A percentile compares a stretch with the other conserved stretches of the same genome.
Evolutionary conservation across 2,329 filamentous ascomycete species (phyloP).

Genomic region (Pseudogymnoascus sp.): DNA sequence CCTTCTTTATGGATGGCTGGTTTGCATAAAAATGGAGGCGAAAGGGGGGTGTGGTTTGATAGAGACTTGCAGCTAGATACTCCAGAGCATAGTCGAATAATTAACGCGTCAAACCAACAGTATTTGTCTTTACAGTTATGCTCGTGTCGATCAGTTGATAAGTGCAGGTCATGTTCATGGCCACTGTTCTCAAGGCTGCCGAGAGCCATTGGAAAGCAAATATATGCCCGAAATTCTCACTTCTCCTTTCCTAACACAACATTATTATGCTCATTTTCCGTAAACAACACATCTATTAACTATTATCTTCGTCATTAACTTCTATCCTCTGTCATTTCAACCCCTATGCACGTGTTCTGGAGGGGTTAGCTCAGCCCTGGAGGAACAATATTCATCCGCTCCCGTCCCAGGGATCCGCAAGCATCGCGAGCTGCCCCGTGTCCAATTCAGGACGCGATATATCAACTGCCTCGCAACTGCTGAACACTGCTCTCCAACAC

Average conservation of each 20-base stretch:
- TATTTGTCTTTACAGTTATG: neutral
- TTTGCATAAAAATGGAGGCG: conserved; percentile 8
- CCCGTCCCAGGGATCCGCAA: neutral
- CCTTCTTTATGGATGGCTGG: conserved; percentile 4
- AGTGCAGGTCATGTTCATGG: neutral
- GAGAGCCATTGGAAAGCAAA: neutral
- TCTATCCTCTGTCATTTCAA: neutral
- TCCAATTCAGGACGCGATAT: conserved; percentile 9
- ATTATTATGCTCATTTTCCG: neutral
- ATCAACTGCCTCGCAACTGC: conserved; percentile 3
- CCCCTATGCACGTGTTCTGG: neutral
- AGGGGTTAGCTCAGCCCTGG: neutral
- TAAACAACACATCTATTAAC: too few relatives aligned
- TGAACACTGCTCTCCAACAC: neutral
- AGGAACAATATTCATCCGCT: neutral
- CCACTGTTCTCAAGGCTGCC: neutral
- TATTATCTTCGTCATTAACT: too few relatives aligned
- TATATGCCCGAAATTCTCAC: neutral
- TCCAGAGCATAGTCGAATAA: conserved; percentile 5
- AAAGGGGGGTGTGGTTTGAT: neutral
- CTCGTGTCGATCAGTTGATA: neutral
- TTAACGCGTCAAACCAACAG: neutral
- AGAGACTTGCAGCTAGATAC: conserved; percentile 4
- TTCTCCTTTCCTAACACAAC: neutral
- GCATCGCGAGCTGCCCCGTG: conserved; percentile 10